Evolutionary conservation across 202 grass and related monocot genomes (phyloP), one percentile per base, ranked within the genome.

Genomic region (Eragrostis tef): DNA sequence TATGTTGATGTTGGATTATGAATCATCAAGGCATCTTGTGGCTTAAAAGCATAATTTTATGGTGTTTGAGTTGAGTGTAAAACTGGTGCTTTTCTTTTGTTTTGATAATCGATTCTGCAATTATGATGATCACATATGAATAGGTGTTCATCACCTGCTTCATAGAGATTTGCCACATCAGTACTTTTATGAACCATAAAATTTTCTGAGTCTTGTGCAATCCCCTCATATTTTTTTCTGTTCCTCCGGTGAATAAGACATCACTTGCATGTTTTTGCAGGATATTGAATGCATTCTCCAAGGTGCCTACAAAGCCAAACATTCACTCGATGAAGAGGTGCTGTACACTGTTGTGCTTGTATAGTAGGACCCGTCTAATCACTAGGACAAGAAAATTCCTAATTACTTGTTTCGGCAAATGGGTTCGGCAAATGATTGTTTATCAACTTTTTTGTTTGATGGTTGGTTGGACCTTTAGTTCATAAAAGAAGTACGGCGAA

Each of bases 211-310:
- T 53, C 52, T 62, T 75, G 0, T 31, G 12, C 22, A 67, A 2
- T 57, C 19, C 13, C 42, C 20, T 47, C 0, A 0, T n/a, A 41
- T 16, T 1, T 14, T n/a, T 31, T 61, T 73, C 8, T 72, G 43
- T 67, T 25, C 26, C 14, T 58, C 56, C 10, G 9, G 5, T 71
- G 25, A 66, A 16, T 8, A n/a, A 24, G 10, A 22, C 3, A 21
- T 73, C 6, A 66, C 13, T 57, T 27, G 5, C 85, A 20, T 0
- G 0, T 17, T 58, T 63, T 47, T 64, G 15, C 74, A 93, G 87
- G 85, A 89, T 93, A 79, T 50, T 93, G 57, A 89, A 82, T 87
- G 90, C 84, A 68, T 93, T 89, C 46, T 87, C 78, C 9, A 93
- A 87, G 73, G 87, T 79, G 49, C 81, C 87, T 74, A 73, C 31